phyloP scores from a whole-genome alignment of 768 basidiomycete species.

The Plicaturopsis crispa region DNA sequence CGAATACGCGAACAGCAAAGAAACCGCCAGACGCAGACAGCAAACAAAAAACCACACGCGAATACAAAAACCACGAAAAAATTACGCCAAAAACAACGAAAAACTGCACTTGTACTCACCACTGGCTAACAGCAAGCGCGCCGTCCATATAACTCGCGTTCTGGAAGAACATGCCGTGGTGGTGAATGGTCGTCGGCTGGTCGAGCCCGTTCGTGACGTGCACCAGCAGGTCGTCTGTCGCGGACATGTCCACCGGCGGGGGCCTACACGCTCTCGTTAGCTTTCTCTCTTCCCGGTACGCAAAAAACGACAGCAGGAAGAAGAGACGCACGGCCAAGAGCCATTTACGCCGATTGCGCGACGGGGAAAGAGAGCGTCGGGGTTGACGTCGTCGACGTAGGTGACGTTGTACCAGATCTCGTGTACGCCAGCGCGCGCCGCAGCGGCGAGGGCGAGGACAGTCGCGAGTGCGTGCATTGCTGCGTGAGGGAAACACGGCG shows the following conservation, averaged over 20 bases:
- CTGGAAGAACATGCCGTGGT: slow-evolving; percentile 96
- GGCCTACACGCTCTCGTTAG: slow-evolving; percentile 55
- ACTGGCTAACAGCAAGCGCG: slow-evolving; percentile 75
- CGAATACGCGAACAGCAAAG: background rate
- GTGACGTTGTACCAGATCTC: slow-evolving; percentile 91
- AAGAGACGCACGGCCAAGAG: slow-evolving; percentile 78
- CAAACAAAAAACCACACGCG: background rate
- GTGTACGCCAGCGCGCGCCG: slow-evolving; percentile 54
- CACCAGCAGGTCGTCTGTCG: slow-evolving; percentile 65
- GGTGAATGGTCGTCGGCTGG: slow-evolving; percentile 65
- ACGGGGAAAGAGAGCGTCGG: slow-evolving; percentile 74
- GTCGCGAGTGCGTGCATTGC: slow-evolving; percentile 21
- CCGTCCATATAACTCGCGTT: slow-evolving; percentile 85
- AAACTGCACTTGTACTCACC: slow-evolving; percentile 50
- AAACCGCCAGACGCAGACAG: background rate
- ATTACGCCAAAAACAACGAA: too few species aligned
- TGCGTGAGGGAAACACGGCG: slow-evolving; percentile 16
- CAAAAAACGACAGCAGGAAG: too few species aligned
- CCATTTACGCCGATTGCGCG: slow-evolving; percentile 84
- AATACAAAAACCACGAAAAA: too few species aligned
- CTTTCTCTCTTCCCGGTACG: too few species aligned
- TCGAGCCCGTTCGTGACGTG: slow-evolving; percentile 74
- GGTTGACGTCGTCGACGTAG: slow-evolving; percentile 71
- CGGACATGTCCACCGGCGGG: slow-evolving; percentile 69
- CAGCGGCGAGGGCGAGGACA: slow-evolving; percentile 24